Evolutionary conservation across 371 early-diverging fungal species (phyloP).

Genomic region (Umbelopsis sp.): DNA sequence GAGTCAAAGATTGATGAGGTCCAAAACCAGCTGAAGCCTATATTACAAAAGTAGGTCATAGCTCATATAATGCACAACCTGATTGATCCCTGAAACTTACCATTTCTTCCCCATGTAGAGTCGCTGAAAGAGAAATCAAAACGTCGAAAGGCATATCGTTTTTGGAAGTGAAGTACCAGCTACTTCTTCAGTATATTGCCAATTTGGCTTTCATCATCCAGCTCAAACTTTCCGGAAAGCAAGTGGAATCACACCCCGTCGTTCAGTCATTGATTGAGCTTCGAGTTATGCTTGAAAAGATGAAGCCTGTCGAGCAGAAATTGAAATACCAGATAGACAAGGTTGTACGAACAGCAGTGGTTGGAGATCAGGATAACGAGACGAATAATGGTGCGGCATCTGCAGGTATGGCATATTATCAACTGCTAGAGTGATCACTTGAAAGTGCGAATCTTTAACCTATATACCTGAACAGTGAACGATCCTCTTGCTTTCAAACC

Average conservation of each 20-base stretch:
- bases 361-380: constrained; percentile 40
- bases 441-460: background rate
- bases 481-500: constrained; percentile 90
- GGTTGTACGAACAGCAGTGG: constrained; percentile 77
- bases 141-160: constrained; percentile 83
- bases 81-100: too few species aligned
- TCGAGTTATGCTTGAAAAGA: constrained; percentile 87
- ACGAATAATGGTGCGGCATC: constrained; percentile 20
- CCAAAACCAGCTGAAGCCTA: constrained; percentile 54
- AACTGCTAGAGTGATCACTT: background rate
- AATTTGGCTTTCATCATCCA: constrained; percentile 75
- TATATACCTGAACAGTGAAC: constrained; percentile 30
- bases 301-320: constrained; percentile 91
- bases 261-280: constrained; percentile 76
- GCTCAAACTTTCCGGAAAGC: constrained; percentile 76
- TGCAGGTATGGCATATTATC: constrained; percentile 16
- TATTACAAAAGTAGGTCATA: constrained; percentile 51
- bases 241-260: constrained; percentile 66
- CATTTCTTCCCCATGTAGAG: constrained; percentile 26
- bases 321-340: constrained; percentile 97
- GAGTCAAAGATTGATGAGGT: constrained; percentile 59
- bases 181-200: constrained; percentile 86
- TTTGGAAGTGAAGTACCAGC: constrained; percentile 85
- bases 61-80: too few species aligned
- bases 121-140: constrained; percentile 60